A percentile compares a stretch with the other conserved stretches of the same genome.
These are phyloP conservation scores for Acorus gramineus DNA, from an alignment of 106 monocot genomes.

Conservation along the genomic window DNA sequence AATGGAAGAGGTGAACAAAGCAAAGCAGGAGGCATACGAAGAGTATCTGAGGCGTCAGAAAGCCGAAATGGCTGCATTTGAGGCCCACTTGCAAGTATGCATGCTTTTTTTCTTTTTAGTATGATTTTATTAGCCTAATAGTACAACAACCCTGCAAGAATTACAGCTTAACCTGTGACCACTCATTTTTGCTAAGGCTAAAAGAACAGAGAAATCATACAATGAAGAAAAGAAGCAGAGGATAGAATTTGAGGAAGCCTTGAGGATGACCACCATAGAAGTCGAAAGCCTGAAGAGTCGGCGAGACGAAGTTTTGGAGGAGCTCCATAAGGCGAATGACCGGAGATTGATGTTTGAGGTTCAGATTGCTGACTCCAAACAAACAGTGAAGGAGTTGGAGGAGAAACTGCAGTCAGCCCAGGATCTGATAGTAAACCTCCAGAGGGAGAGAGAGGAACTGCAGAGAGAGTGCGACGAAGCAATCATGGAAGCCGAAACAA, in stretches of 20 bases:
- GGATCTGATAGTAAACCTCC: slow-evolving; percentile 18
- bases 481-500: slow-evolving; percentile 24
- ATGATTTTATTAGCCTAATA: no score
- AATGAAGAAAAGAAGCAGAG: slow-evolving; percentile 24
- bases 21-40: no score
- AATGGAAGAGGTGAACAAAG: no score
- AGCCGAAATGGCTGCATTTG: no score
- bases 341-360: slow-evolving; percentile 18
- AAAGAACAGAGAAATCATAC: slow-evolving; percentile 22
- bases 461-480: slow-evolving; percentile 27
- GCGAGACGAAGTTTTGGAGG: slow-evolving; percentile 12
- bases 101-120: no score
- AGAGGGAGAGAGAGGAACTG: slow-evolving; percentile 18
- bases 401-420: slow-evolving; percentile 22
- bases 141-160: no score
- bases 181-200: slow-evolving; percentile 7
- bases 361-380: slow-evolving; percentile 13
- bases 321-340: slow-evolving; percentile 17
- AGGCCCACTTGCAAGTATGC: no score
- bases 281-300: slow-evolving; percentile 22
- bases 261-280: slow-evolving; percentile 18
- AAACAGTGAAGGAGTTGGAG: slow-evolving; percentile 19
- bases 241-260: slow-evolving; percentile 23
- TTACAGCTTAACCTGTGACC: no score
- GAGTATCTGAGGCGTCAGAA: no score